Base-by-base conservation (phyloP, 345 rosid genomes). In the Carallia pectinifolia region DNA sequence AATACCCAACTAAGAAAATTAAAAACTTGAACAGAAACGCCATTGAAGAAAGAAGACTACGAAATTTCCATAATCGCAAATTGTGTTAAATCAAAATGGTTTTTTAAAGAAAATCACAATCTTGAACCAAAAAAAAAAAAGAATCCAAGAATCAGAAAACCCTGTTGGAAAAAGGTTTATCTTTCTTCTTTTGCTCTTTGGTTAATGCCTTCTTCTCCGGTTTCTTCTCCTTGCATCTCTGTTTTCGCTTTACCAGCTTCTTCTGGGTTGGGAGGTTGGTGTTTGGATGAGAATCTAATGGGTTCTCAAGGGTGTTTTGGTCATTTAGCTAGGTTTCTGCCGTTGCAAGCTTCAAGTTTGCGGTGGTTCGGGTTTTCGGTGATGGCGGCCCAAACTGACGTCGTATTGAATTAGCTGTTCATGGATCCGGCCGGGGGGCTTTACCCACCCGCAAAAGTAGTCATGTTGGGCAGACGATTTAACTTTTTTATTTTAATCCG, bases 81-180 rank as follows among this genome's bases (percentile, higher is more conserved):
- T 40, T 40, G 48, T 40, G 48, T 15, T 9, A 2, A 40, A 9
- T 10, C 48, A 40, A 40, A 9, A 9, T 10, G 48, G 15, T 23
- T 23, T 40, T 10, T 40, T 40, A 40, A 40, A 40, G 12, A 9
- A 40, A 40, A 15, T 40, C 48, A 40, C 48, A 7, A 9, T 40
- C 48, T 0, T 40, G 48, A 40, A 40, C 48, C 44, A 1, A 8
- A 39, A 10, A 40, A 40, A 40, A 10, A 10, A 10, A 7, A n/a
- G n/a, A 38, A 2, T 7, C 13, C 48, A 55, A 54, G 63, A 56
- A 68, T 18, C n/a, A 38, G 23, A 4, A 13, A 30, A 86, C 23
- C 97, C 95, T 92, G 98, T 71, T 92, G 98, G 74, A 91, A 90
- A 34, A 95, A 94, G 80, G 97, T 90, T 58, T 86, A 93, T 89